Percentiles rank a stretch among this genome's conserved stretches.
Conservation (phyloP, 257 asterid genomes). For the Plantago ovata region DNA sequence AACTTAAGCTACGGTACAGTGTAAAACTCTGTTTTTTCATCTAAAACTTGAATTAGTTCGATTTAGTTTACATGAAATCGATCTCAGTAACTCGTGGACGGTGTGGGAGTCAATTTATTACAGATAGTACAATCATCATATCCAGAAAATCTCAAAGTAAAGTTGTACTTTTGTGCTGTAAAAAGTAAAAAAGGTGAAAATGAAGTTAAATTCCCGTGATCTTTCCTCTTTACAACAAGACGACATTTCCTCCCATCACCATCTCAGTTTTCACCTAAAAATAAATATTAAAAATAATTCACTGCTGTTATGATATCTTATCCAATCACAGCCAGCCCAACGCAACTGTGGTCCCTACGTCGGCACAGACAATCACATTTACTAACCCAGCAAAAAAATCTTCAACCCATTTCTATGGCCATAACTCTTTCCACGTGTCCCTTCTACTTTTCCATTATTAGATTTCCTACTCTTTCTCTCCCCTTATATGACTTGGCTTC, state of each 20-base stretch:
- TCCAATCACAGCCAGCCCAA: not conserved
- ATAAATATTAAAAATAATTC: no score
- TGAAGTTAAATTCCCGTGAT: conserved; percentile 24
- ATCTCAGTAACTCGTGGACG: no score
- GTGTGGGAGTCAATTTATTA: no score
- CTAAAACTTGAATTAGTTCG: no score
- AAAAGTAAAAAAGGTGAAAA: conserved; percentile 3
- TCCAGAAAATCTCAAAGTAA: conserved; percentile 6
- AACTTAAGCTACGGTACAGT: no score
- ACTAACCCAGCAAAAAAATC: conserved; percentile 39
- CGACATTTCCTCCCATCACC: conserved; percentile 27
- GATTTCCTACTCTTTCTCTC: conserved; percentile 29
- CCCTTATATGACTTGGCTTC: conserved; percentile 31
- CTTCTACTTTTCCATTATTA: conserved; percentile 25
- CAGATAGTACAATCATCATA: no score
- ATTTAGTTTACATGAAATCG: no score
- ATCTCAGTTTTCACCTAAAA: conserved; percentile 15
- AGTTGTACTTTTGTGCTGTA: not conserved
- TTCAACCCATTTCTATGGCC: conserved; percentile 48
- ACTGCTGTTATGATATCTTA: not conserved
- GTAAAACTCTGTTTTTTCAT: no score
- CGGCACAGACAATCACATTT: conserved; percentile 74
- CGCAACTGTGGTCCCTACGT: conserved; percentile 50
- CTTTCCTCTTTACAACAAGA: conserved; percentile 15
- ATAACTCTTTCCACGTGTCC: conserved; percentile 56